Evolutionary conservation across 805 yeast species (phyloP).

Genomic region (Candida corydali): DNA sequence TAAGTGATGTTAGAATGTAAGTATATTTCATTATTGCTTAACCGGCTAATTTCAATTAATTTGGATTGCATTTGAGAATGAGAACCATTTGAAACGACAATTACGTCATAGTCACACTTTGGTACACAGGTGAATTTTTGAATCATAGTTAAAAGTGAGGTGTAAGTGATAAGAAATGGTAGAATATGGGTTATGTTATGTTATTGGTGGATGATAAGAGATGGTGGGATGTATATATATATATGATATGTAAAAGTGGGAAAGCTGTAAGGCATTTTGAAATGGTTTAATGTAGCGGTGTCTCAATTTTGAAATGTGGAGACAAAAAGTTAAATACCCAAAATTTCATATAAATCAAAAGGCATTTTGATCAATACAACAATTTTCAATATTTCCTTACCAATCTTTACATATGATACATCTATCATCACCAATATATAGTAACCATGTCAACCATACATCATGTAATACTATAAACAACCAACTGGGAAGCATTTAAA

Average conservation of each 20-base stretch:
- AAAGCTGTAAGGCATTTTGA: conserved; percentile 11
- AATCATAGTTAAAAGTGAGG: conserved; percentile 27
- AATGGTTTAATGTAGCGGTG: no score
- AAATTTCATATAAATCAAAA: no score
- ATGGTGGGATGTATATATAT: not conserved
- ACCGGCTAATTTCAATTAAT: conserved; percentile 19
- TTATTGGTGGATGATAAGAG: conserved; percentile 22
- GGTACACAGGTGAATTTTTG: conserved; percentile 34
- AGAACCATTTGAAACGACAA: conserved; percentile 33
- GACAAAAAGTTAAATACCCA: no score
- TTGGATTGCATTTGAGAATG: conserved; percentile 25
- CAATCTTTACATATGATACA: no score
- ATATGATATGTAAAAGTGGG: not conserved
- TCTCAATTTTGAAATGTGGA: conserved; percentile 1
- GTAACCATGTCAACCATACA: no score
- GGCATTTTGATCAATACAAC: no score
- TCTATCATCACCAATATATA: no score
- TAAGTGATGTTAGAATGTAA: conserved; percentile 20
- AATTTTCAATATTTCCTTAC: no score
- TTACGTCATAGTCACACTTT: conserved; percentile 26
- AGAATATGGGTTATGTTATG: no score
- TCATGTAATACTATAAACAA: no score
- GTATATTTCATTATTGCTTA: conserved; percentile 17
- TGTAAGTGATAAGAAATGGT: conserved; percentile 4
- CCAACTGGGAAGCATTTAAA: no score